Evolutionary conservation across 23 red algal genomes (phyloP), one percentile per base, ranked within the genome.

Genomic region (Gracilaria gracilis): DNA sequence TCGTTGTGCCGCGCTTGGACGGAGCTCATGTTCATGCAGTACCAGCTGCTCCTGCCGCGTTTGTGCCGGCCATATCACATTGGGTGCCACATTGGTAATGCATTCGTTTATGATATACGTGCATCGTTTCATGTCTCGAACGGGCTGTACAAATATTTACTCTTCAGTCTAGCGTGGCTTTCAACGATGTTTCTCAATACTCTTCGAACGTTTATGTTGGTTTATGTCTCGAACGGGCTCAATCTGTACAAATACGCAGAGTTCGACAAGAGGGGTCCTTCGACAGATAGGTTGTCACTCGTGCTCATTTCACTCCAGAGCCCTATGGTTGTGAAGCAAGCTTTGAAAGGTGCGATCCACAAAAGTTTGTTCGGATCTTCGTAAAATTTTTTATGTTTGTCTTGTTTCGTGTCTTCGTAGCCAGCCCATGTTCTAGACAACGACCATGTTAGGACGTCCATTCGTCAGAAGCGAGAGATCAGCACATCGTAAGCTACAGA

Each of bases 1-100:
- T 88, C 25, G 84, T 88, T 72, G 37, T 88, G 13, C 84, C 67
- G 17, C 61, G 84, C 21, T 31, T 88, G 46, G 67, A 88, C 78
- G 54, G 53, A 14, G 79, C 53, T 8, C 79, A 82, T 37, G 79
- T 38, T 36, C 72, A 77, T 32, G 72, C 72, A 39, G 44, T 47
- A 23, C 34, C 55, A 24, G 28, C 46, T 58, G 51, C 75, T 32
- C 75, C 75, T 11, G 38, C 75, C 27, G 79, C 54, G 13, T 59
- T 65, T 53, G 37, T 82, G 24, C 79, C 79, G 9, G 31, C 49
- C 9, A 82, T 82, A 9, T 44, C 79, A 34, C 58, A 82, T 46
- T 82, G 79, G 79, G n/a, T 82, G 24, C 79, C 79, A 38, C 79
- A 65, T 28, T 82, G 79, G 79, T 82, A 61, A 50, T 51, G 25